A percentile compares a stretch with the other conserved stretches of the same genome.
phyloP scores from a whole-genome alignment of 805 yeast species.

The Hanseniaspora guilliermondii region DNA sequence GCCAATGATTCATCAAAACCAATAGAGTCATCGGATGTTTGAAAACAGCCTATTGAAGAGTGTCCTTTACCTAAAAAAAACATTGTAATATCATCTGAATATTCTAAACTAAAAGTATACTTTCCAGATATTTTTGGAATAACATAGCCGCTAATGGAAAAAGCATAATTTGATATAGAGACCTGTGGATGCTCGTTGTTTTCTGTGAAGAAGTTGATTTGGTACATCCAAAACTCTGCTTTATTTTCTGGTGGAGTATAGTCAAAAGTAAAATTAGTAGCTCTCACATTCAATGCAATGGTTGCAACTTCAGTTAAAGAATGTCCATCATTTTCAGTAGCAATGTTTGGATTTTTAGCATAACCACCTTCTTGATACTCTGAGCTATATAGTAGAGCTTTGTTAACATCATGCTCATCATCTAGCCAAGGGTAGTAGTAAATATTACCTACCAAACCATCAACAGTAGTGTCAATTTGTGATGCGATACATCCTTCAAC shows the following conservation, averaged over 20 bases:
- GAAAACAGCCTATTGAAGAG: neutral
- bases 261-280: neutral
- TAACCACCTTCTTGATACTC: neutral
- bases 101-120: neutral
- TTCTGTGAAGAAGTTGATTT: neutral
- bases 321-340: neutral
- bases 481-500: neutral
- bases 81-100: neutral
- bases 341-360: neutral
- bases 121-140: neutral
- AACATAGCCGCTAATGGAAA: constrained; percentile 1
- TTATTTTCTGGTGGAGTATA: neutral
- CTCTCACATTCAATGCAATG: neutral
- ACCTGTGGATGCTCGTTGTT: neutral
- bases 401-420: neutral
- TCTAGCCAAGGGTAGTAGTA: neutral
- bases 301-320: neutral
- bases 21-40: neutral
- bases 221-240: neutral
- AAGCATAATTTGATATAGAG: neutral
- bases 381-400: neutral
- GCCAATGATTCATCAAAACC: neutral
- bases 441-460: neutral
- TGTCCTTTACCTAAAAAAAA: neutral
- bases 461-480: neutral